phyloP scores from a whole-genome alignment of 352 stramenopile species.

The Phytopythium helicoides region DNA sequence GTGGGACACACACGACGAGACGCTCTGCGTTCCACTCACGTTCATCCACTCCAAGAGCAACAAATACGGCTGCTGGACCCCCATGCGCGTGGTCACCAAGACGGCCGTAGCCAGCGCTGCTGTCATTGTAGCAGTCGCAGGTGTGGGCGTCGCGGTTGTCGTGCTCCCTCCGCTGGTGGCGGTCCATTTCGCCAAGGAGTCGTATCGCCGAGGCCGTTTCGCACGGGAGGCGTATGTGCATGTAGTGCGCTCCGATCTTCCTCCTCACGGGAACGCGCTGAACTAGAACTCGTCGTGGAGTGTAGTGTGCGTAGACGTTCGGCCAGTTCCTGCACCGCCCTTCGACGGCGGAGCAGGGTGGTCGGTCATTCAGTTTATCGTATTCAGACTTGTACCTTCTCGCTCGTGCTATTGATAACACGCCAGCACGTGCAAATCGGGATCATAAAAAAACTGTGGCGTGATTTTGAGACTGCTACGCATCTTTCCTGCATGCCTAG shows the following conservation, averaged over 20 bases:
- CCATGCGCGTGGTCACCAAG: constrained; percentile 74
- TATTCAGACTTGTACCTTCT: no score
- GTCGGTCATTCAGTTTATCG: no score
- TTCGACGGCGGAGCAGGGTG: no score
- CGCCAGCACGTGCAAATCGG: no score
- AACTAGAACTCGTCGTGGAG: no score
- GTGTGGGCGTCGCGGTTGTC: constrained; percentile 60
- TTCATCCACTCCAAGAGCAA: constrained; percentile 70
- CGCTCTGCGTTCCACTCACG: constrained; percentile 59
- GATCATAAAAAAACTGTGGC: no score
- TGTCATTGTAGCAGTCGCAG: constrained; percentile 47
- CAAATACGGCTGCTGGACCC: constrained; percentile 57
- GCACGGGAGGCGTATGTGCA: constrained; percentile 32
- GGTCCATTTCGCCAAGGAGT: constrained; percentile 52
- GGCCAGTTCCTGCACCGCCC: no score
- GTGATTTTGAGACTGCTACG: no score
- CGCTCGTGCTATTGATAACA: no score
- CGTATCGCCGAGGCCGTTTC: constrained; percentile 40
- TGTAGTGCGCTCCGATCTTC: constrained; percentile 13
- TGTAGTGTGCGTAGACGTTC: no score
- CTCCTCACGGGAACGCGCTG: no score
- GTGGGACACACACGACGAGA: constrained; percentile 75
- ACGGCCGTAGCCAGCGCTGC: constrained; percentile 49
- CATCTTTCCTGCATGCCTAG: constrained; percentile 20
- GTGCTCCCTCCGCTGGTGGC: constrained; percentile 67